Evolutionary conservation across 257 asterid species (phyloP), one percentile per base, ranked within the genome.

Genomic region (Verbascum thapsus): DNA sequence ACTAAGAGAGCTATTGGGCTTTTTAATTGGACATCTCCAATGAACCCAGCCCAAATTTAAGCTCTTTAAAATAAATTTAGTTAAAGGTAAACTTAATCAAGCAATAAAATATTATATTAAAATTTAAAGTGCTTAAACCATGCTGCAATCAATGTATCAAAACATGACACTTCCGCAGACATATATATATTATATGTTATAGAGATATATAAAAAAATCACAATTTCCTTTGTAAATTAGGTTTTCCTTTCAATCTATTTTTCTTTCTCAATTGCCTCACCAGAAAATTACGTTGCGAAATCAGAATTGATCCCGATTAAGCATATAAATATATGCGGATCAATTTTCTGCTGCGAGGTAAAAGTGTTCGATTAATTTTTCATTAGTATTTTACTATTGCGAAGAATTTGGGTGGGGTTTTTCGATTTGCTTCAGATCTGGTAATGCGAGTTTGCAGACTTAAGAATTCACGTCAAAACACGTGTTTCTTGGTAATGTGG

Each of bases 361-460:
- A 58, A 61, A 54, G 32, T 53, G 47, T 44, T 74, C 67, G 37
- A 58, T 52, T 43, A 8, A 35, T 35, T 63, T 37, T 57, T 61
- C 4, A 9, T 51, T 34, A 13, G 3, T 48, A 45, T 2, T 23
- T 12, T 57, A 3, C 11, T 1, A 20, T 53, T 48, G 17, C 12
- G 0, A 15, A 51, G 42, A 13, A 66, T 64, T 66, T 49, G 38
- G 39, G 71, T 35, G 67, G 69, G 74, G 74, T 19, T 45, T 73
- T 63, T 64, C 30, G 60, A 50, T 72, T 63, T 72, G 74, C 70
- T 55, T 69, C 88, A 90, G 96, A 90, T 90, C 98, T 82, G 96
- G 61, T 58, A 70, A 74, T 74, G 85, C 63, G 59, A 19, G 70
- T 43, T 59, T 52, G 40, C 41, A 32, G 70, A 63, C 67, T 58